phyloP scores from a whole-genome alignment of 129 eudicot genomes.

The Solidago caesia region DNA sequence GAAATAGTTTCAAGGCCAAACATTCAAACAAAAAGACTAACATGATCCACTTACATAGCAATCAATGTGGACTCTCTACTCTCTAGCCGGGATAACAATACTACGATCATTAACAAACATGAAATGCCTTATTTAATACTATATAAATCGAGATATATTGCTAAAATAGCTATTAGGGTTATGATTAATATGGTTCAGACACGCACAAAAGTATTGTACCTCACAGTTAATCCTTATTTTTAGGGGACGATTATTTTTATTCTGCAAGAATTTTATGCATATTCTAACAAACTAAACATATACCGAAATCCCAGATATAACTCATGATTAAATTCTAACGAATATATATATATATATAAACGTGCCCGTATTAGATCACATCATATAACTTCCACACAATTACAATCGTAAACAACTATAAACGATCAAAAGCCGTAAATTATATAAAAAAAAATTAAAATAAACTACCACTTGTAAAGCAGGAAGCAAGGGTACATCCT shows the following conservation, averaged over 20 bases:
- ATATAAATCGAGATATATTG: too few relatives aligned
- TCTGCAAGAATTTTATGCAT: too few relatives aligned
- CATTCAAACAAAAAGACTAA: constrained; percentile 4
- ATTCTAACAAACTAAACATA: too few relatives aligned
- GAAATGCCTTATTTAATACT: not conserved
- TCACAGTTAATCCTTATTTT: too few relatives aligned
- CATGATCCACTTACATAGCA: not conserved
- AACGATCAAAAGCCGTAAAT: not conserved
- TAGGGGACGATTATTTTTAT: too few relatives aligned
- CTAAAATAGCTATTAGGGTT: too few relatives aligned
- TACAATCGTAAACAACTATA: not conserved
- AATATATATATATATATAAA: not conserved
- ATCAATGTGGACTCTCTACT: not conserved
- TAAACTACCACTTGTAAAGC: constrained; percentile 44
- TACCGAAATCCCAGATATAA: too few relatives aligned
- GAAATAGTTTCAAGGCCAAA: too few relatives aligned
- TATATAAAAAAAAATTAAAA: constrained; percentile 6
- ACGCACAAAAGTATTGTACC: too few relatives aligned
- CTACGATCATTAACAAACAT: not conserved
- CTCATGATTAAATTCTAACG: too few relatives aligned
- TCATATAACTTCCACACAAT: not conserved
- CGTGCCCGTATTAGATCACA: constrained; percentile 2
- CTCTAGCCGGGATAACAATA: not conserved
- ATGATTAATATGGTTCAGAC: too few relatives aligned
- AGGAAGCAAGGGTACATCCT: not conserved